Evolutionary conservation across 495 filamentous ascomycete genomes (phyloP).

Genomic region (Tuber calosporum): DNA sequence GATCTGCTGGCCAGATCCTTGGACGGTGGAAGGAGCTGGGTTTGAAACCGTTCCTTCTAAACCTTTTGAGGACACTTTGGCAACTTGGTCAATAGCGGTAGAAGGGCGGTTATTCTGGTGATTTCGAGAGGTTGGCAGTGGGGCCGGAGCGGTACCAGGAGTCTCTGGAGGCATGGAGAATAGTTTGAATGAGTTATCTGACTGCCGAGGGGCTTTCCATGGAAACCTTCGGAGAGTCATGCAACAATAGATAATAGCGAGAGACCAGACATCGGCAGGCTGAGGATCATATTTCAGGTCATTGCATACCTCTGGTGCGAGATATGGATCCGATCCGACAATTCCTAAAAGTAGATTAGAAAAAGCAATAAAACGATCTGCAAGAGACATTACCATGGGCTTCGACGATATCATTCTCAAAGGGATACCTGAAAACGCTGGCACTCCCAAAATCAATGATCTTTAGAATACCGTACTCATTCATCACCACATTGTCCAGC

Average conservation of each 20-base stretch:
- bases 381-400: slow-evolving; percentile 63
- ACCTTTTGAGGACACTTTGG: slow-evolving; percentile 4
- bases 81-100: slow-evolving; percentile 5
- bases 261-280: slow-evolving; percentile 92
- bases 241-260: slow-evolving; percentile 98
- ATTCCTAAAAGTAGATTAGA: slow-evolving; percentile 57
- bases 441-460: slow-evolving; percentile 99
- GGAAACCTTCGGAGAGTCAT: slow-evolving; percentile 95
- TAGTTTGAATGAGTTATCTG: slow-evolving; percentile 88
- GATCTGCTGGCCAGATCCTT: slow-evolving; percentile 48
- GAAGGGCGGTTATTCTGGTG: slow-evolving; percentile 29
- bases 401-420: slow-evolving; percentile 81
- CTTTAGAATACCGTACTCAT: slow-evolving; percentile 97
- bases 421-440: slow-evolving; percentile 93
- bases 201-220: slow-evolving; percentile 89
- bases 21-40: slow-evolving; percentile 35
- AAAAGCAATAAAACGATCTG: slow-evolving; percentile 4
- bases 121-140: slow-evolving; percentile 34
- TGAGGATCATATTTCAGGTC: slow-evolving; percentile 90
- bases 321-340: slow-evolving; percentile 94
- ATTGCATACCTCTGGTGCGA: slow-evolving; percentile 95
- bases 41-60: slow-evolving; percentile 28
- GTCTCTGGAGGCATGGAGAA: slow-evolving; percentile 66
- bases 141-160: slow-evolving; percentile 17
- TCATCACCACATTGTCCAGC: slow-evolving; percentile 96